Base-by-base conservation (phyloP, 2,329 filamentous ascomycete genomes). In the Phialemoniopsis sp. region DNA sequence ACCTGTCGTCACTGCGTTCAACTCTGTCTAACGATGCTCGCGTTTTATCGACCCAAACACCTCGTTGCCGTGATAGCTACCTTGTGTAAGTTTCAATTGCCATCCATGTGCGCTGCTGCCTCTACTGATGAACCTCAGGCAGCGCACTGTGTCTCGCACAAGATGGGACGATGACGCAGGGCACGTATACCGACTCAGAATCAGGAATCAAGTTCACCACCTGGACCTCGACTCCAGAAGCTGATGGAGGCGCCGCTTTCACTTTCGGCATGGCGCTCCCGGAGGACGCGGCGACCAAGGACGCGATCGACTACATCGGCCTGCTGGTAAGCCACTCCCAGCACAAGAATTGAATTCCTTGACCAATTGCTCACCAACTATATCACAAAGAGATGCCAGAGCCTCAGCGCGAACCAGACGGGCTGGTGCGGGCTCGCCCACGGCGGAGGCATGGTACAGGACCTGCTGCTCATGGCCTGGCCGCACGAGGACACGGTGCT, bases 391-490 rank as follows among this genome's bases (percentile, higher is more conserved):
- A 53, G 67, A 63, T 68, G 70, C 55, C 49, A 64, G 40, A 66
- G 68, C 9, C 60, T 63, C 33, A 61, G 64, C 36, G 61, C 64
- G 3, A 65, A 66, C 21, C 56, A 60, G 3, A 68, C 67, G 18
- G 79, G 78, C 19, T 82, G 74, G 73, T 73, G 76, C 51, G 76
- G 76, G 48, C 51, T 82, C 18, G 70, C 73, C 2, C 64, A 81
- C 39, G 72, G 68, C 9, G 70, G 72, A 5, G 60, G 64, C 36
- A 84, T 83, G 80, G 72, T 69, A 10, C 69, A 70, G 46, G 70
- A 70, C 34, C 60, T 83, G 3, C 68, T 83, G 39, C 59, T 83
- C 13, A 62, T 79, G 49, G 73, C 73, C 7, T 83, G 75, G 67
- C 70, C 77, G 5, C 63, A 73, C 44, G 64, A 70, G 19, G 62